Evolutionary conservation across 2,329 filamentous ascomycete species (phyloP).

Genomic region (Cadophora sp.): DNA sequence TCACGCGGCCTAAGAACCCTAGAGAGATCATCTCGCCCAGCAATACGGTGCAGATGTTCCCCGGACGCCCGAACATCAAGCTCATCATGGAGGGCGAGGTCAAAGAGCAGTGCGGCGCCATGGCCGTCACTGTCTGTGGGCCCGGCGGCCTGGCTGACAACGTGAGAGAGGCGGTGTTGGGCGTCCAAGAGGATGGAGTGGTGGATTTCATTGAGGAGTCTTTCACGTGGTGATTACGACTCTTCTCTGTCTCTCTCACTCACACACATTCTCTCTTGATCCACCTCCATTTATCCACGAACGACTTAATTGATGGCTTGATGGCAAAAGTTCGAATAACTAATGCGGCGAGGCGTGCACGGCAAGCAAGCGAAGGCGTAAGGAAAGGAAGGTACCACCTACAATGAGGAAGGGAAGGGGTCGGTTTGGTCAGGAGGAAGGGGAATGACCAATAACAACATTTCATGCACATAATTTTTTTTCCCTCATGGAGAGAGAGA

Average conservation of each 20-base stretch:
- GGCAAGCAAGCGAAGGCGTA: conserved; percentile 11
- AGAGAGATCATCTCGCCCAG: conserved; percentile 76
- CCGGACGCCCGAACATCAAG: conserved; percentile 83
- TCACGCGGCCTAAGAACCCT: conserved; percentile 86
- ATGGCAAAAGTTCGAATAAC: no score
- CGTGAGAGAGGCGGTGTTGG: conserved; percentile 71
- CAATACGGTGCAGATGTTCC: conserved; percentile 87
- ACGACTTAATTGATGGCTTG: conserved; percentile 6
- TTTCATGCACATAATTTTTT: conserved; percentile 27
- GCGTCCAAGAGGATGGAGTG: conserved; percentile 64
- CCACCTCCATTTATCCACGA: background rate
- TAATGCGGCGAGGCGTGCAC: background rate
- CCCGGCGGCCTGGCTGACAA: conserved; percentile 79
- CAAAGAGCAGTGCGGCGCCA: conserved; percentile 81
- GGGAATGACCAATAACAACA: background rate
- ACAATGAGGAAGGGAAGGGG: background rate
- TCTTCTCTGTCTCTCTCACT: background rate
- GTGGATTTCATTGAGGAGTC: conserved; percentile 81
- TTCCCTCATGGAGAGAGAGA: conserved; percentile 5
- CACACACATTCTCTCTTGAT: background rate
- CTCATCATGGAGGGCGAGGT: conserved; percentile 84
- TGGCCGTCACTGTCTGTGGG: conserved; percentile 84
- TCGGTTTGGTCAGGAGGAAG: background rate
- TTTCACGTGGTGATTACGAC: conserved; percentile 60
- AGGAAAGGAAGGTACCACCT: background rate